phyloP scores from a whole-genome alignment of 495 filamentous ascomycete species.

The Neurospora sp. region DNA sequence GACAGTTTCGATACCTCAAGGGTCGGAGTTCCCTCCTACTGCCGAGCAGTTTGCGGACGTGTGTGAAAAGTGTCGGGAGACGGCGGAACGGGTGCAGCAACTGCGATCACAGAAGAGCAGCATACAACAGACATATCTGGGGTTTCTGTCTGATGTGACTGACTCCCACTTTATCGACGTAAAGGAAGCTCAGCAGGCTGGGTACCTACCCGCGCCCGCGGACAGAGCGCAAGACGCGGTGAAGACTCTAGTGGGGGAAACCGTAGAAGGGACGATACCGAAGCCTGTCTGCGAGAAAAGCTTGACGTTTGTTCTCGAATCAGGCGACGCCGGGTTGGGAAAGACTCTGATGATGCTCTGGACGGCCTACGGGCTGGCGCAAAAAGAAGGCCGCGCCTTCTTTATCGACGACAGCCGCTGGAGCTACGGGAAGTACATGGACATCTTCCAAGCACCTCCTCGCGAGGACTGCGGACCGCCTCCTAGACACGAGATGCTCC shows the following conservation, averaged over 20 bases:
- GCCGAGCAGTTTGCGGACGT: slow-evolving; percentile 49
- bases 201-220: slow-evolving; percentile 36
- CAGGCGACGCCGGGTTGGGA: slow-evolving; percentile 56
- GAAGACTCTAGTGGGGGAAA: slow-evolving; percentile 26
- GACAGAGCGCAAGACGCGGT: slow-evolving; percentile 13
- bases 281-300: slow-evolving; percentile 49
- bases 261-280: slow-evolving; percentile 19
- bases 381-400: slow-evolving; percentile 57
- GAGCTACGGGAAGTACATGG: slow-evolving; percentile 61
- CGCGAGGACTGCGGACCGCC: slow-evolving; percentile 47
- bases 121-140: slow-evolving; percentile 29
- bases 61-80: slow-evolving; percentile 46
- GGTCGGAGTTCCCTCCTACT: slow-evolving; percentile 46
- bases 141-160: slow-evolving; percentile 48
- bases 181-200: slow-evolving; percentile 47
- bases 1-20: slow-evolving; percentile 59
- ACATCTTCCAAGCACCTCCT: slow-evolving; percentile 55
- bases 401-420: slow-evolving; percentile 69
- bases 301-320: slow-evolving; percentile 61
- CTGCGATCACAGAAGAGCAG: slow-evolving; percentile 29
- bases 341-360: slow-evolving; percentile 61
- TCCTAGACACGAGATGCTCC: slow-evolving; percentile 51
- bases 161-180: slow-evolving; percentile 60
- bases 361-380: slow-evolving; percentile 65
- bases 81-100: slow-evolving; percentile 39